phyloP scores from a whole-genome alignment of 352 stramenopile species.

The Phytophthora melonis region DNA sequence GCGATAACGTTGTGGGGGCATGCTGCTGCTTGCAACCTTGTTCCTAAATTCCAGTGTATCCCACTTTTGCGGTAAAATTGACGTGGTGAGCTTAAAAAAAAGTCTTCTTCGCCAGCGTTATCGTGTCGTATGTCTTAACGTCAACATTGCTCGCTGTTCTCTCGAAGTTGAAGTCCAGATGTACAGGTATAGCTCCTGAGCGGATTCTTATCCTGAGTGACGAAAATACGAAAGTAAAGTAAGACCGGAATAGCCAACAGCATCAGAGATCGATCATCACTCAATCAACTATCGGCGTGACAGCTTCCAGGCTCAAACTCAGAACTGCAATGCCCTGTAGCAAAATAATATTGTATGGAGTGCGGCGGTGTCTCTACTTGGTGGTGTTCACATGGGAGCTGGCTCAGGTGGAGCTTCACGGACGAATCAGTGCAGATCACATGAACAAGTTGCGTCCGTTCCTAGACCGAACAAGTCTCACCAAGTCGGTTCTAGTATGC shows the following conservation, averaged over 20 bases:
- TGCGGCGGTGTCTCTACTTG: background rate
- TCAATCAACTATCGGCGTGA: too few relatives aligned
- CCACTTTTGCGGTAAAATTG: too few relatives aligned
- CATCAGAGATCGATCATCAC: too few relatives aligned
- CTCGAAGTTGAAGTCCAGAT: too few relatives aligned
- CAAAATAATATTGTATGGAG: background rate
- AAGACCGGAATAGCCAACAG: background rate
- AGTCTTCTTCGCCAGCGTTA: too few relatives aligned
- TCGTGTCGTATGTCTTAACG: background rate
- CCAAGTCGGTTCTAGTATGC: background rate
- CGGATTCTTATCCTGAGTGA: background rate
- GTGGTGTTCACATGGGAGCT: slow-evolving; percentile 8
- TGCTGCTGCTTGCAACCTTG: background rate
- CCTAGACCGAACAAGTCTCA: slow-evolving; percentile 2
- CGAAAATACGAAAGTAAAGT: background rate
- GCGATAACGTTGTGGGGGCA: background rate
- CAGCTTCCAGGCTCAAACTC: background rate
- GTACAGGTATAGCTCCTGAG: too few relatives aligned
- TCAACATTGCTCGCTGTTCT: background rate
- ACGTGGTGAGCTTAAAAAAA: too few relatives aligned
- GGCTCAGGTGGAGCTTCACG: slow-evolving; percentile 20
- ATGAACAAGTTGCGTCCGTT: slow-evolving; percentile 5
- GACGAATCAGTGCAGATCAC: background rate
- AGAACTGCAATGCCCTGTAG: background rate
- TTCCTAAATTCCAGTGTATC: too few relatives aligned